Conservation (phyloP, 2,329 filamentous ascomycete genomes). For the Epichloe sibirici region DNA sequence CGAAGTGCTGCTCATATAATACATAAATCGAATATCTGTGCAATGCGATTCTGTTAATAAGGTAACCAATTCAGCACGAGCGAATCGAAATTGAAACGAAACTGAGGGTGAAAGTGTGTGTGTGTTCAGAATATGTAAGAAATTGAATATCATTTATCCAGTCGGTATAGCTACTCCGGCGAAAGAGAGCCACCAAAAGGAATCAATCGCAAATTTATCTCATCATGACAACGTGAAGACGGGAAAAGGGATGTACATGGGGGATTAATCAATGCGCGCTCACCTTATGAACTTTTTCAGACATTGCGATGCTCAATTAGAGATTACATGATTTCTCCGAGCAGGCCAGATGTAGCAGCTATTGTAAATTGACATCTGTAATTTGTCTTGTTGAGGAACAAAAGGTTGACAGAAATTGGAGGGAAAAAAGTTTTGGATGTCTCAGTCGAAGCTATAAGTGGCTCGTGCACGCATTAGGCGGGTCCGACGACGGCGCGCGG, state of each 20-base stretch:
- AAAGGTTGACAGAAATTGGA: accelerated
- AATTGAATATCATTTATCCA: slow-evolving; percentile 70
- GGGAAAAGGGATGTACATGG: slow-evolving; percentile 4
- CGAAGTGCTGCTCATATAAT: no score
- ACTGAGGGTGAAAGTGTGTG: slow-evolving; percentile 9
- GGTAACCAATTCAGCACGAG: neutral
- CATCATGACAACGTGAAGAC: slow-evolving; percentile 50
- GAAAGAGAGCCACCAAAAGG: slow-evolving; percentile 66
- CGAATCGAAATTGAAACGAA: no score
- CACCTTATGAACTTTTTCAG: neutral
- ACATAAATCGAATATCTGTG: no score
- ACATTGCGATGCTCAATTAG: neutral
- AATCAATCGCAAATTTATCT: slow-evolving; percentile 98
- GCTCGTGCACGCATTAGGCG: neutral
- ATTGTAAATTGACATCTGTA: no score
- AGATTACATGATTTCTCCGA: neutral
- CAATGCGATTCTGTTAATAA: no score
- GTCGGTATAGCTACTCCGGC: slow-evolving; percentile 78
- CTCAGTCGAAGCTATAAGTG: neutral
- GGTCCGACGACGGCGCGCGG: slow-evolving; percentile 9
- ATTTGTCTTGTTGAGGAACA: neutral
- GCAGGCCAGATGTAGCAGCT: neutral
- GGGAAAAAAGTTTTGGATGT: neutral
- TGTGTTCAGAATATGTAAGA: slow-evolving; percentile 97
- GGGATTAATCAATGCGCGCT: neutral